These are phyloP conservation scores for Globisporangium rhizosaccharum DNA, from an alignment of 352 stramenopile species.

Conservation along the genomic window DNA sequence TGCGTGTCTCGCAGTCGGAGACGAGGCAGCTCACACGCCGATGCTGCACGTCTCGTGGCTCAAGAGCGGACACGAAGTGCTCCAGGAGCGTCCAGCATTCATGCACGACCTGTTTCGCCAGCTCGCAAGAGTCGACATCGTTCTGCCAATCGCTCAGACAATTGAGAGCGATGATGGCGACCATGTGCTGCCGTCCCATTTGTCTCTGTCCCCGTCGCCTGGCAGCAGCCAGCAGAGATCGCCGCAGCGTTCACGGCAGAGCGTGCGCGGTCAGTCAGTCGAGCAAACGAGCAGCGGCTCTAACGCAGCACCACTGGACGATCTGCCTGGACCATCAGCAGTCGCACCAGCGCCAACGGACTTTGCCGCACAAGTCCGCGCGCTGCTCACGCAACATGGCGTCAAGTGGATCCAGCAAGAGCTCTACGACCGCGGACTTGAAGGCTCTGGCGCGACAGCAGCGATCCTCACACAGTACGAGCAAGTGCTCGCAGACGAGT, in stretches of 20 bases:
- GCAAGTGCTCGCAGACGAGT: conserved; percentile 32
- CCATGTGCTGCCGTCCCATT: too few relatives aligned
- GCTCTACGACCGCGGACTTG: conserved; percentile 64
- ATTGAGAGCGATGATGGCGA: background rate
- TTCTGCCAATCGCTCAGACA: background rate
- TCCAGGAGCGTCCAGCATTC: conserved; percentile 56
- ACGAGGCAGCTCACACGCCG: background rate
- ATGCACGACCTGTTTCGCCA: conserved; percentile 52
- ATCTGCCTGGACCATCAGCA: background rate
- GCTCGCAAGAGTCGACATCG: conserved; percentile 16
- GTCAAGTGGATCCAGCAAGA: conserved; percentile 80
- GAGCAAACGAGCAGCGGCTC: too few relatives aligned
- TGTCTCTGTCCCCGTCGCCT: too few relatives aligned
- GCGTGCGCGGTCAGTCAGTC: too few relatives aligned
- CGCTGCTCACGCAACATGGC: conserved; percentile 28
- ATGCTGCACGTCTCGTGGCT: conserved; percentile 62
- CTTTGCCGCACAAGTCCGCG: conserved; percentile 17
- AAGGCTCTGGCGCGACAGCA: conserved; percentile 40
- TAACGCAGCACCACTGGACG: background rate
- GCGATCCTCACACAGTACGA: conserved; percentile 44
- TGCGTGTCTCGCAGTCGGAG: conserved; percentile 12
- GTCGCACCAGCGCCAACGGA: background rate
- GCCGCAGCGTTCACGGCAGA: too few relatives aligned
- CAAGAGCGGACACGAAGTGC: conserved; percentile 66
- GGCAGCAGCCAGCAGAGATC: background rate